Conservation (phyloP, 371 early-diverging fungal species). For the Chytridium lagenaria region DNA sequence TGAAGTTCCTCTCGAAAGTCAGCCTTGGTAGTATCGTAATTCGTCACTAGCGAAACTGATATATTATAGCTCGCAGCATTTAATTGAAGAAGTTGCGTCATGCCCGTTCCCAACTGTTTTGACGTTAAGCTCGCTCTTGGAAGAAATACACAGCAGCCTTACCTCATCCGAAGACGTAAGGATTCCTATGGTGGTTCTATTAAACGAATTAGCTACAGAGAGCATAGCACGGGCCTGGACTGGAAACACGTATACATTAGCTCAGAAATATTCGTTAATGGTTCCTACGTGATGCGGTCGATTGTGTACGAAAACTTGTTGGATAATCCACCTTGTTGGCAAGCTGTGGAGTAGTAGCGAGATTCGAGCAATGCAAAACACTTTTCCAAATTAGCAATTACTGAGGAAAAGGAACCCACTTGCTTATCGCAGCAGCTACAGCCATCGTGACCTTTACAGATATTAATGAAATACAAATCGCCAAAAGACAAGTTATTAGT, state of each 20-base stretch:
- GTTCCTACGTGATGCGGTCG: background rate
- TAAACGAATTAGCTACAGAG: background rate
- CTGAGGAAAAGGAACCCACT: background rate
- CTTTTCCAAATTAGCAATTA: background rate
- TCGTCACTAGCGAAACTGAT: background rate
- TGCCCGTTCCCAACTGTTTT: conserved; percentile 11
- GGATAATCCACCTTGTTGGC: conserved; percentile 19
- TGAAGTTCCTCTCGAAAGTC: background rate
- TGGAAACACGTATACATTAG: background rate
- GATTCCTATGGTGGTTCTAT: conserved; percentile 9
- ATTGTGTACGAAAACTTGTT: conserved; percentile 6
- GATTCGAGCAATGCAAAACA: background rate
- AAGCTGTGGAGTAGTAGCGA: conserved; percentile 15
- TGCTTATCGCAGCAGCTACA: conserved; percentile 12
- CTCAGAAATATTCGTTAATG: background rate
- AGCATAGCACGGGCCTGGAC: background rate
- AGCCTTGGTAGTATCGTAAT: background rate
- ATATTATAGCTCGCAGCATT: conserved; percentile 7
- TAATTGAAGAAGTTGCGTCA: conserved; percentile 9
- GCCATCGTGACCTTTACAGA: conserved; percentile 9
- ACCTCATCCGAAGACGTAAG: conserved; percentile 12
- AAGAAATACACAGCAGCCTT: background rate
- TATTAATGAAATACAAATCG: background rate
- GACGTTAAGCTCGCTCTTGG: background rate
- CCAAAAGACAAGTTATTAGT: too few relatives aligned